Conservation (phyloP, 2,329 filamentous ascomycete species). For the Acarospora socialis region DNA sequence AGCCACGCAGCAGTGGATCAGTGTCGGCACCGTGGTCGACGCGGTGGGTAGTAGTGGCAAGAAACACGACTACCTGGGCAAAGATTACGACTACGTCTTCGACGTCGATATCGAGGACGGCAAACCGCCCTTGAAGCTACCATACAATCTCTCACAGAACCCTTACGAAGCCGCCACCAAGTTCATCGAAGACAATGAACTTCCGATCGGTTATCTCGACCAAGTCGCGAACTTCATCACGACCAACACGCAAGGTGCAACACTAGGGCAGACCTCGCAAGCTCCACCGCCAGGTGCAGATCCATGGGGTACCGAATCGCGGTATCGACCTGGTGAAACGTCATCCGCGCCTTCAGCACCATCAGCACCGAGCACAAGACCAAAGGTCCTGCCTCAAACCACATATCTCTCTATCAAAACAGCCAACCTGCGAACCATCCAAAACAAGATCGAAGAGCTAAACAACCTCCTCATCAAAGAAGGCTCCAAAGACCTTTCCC, state of each 20-base stretch:
- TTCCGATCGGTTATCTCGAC: conserved; percentile 76
- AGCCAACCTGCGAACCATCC: conserved; percentile 55
- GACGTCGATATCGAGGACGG: conserved; percentile 94
- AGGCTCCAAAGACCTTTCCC: conserved; percentile 56
- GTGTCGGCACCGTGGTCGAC: conserved; percentile 89
- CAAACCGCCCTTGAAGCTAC: conserved; percentile 82
- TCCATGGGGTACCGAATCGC: conserved; percentile 62
- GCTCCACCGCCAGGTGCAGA: conserved; percentile 43
- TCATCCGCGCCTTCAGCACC: conserved; percentile 26
- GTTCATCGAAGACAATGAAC: conserved; percentile 78
- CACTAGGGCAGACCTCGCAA: conserved; percentile 49
- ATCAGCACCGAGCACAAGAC: conserved; percentile 27
- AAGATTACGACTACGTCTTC: conserved; percentile 93
- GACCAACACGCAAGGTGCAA: conserved; percentile 75
- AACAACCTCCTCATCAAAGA: conserved; percentile 58
- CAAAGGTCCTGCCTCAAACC: conserved; percentile 60
- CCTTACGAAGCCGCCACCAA: conserved; percentile 83
- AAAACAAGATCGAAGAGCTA: conserved; percentile 61
- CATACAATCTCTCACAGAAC: conserved; percentile 84
- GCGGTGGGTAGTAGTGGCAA: conserved; percentile 68
- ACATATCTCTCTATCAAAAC: conserved; percentile 64
- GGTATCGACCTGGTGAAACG: conserved; percentile 61
- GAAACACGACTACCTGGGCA: conserved; percentile 62
- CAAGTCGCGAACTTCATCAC: conserved; percentile 88
- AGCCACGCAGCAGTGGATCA: conserved; percentile 60